Evolutionary conservation across 805 yeast species (phyloP).

Genomic region (Tetrapisispora fleetii): DNA sequence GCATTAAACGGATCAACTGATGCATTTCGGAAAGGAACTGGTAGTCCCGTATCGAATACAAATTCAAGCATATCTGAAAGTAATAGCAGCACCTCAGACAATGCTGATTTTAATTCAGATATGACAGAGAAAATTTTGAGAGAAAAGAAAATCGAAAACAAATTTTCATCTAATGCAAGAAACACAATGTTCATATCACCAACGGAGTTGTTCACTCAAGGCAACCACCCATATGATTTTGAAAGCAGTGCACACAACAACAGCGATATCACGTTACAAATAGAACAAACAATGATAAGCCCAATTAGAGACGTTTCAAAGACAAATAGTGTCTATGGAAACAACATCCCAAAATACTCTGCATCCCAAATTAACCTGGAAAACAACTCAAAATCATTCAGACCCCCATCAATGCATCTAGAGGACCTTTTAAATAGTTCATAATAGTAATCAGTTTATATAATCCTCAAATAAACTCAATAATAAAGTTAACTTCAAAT

Average conservation of each 20-base stretch:
- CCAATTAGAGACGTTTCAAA: neutral
- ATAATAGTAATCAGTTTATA: neutral
- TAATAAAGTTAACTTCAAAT: too few species aligned
- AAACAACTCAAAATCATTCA: conserved; percentile 11
- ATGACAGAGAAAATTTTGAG: conserved; percentile 18
- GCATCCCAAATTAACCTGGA: neutral
- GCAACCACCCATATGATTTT: neutral
- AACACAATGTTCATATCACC: conserved; percentile 45
- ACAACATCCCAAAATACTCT: neutral
- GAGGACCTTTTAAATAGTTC: conserved; percentile 34
- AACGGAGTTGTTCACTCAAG: conserved; percentile 32
- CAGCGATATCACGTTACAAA: neutral
- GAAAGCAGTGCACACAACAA: neutral
- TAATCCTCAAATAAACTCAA: neutral
- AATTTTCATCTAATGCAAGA: neutral
- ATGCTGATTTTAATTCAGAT: conserved; percentile 15
- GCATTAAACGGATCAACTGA: neutral
- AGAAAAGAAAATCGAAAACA: conserved; percentile 5
- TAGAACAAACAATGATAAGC: conserved; percentile 1
- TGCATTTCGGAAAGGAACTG: neutral
- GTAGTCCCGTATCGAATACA: conserved; percentile 16
- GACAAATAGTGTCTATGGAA: neutral
- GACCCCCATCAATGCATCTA: conserved; percentile 43
- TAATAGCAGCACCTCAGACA: neutral
- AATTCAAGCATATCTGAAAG: neutral